Evolutionary conservation across 1,284 basidiomycete species (phyloP).

Genomic region (Ganoderma sp.): DNA sequence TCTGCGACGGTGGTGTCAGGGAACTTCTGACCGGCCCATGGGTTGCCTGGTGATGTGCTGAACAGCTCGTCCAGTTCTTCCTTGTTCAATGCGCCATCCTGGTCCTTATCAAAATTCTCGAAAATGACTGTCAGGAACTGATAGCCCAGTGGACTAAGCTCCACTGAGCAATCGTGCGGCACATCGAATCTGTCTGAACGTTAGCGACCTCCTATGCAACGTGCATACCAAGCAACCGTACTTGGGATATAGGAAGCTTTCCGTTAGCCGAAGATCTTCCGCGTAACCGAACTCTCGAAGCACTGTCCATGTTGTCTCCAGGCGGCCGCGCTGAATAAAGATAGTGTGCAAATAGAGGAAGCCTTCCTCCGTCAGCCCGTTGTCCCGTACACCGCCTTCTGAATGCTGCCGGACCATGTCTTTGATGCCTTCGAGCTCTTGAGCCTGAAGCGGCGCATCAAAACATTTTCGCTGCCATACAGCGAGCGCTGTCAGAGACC

Average conservation of each 20-base stretch:
- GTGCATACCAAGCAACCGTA: slow-evolving; percentile 41
- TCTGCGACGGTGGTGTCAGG: slow-evolving; percentile 91
- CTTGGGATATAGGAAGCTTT: slow-evolving; percentile 87
- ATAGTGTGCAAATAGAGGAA: slow-evolving; percentile 96
- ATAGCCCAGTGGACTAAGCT: slow-evolving; percentile 91
- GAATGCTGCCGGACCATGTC: slow-evolving; percentile 83
- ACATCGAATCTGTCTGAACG: slow-evolving; percentile 79
- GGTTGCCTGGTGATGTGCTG: slow-evolving; percentile 93
- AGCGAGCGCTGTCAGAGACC: slow-evolving; percentile 13
- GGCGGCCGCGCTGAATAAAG: slow-evolving; percentile 94
- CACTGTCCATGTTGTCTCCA: slow-evolving; percentile 99
- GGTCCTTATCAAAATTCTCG: slow-evolving; percentile 97
- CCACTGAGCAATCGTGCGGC: slow-evolving; percentile 91
- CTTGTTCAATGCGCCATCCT: slow-evolving; percentile 90
- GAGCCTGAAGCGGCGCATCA: slow-evolving; percentile 88
- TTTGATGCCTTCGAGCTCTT: slow-evolving; percentile 92
- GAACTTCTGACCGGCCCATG: slow-evolving; percentile 87
- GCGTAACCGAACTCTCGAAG: slow-evolving; percentile 95
- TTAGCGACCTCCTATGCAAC: slow-evolving; percentile 12
- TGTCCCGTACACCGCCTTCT: slow-evolving; percentile 68
- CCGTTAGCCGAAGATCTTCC: slow-evolving; percentile 90
- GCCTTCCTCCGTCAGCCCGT: slow-evolving; percentile 90
- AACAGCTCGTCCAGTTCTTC: slow-evolving; percentile 91
- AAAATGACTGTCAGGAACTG: slow-evolving; percentile 98
- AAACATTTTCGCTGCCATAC: slow-evolving; percentile 86